Conservation (phyloP, 441 rosid genomes). For the California macrophylla region DNA sequence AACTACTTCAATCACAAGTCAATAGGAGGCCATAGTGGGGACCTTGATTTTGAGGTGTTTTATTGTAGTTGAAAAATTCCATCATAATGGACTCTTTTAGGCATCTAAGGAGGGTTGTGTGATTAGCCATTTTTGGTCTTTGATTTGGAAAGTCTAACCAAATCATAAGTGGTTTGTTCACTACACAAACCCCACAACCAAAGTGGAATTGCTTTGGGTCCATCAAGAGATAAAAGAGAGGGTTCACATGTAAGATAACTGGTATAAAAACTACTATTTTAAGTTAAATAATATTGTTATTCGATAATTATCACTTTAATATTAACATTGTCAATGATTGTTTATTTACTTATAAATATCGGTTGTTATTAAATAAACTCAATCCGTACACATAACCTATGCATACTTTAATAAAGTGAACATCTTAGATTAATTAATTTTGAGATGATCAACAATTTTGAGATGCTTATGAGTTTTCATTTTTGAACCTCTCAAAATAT, state of each 20-base stretch:
- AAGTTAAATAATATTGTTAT: not conserved
- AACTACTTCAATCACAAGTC: conserved; percentile 17
- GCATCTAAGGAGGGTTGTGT: conserved; percentile 15
- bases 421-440: too few species aligned
- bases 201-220: not conserved
- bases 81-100: conserved; percentile 14
- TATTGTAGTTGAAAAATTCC: conserved; percentile 23
- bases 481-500: too few species aligned
- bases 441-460: too few species aligned
- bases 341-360: too few species aligned
- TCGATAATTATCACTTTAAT: too few species aligned
- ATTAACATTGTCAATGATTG: too few species aligned
- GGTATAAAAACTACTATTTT: too few species aligned
- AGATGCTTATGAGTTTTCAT: too few species aligned
- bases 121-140: conserved; percentile 24
- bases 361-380: too few species aligned
- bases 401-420: too few species aligned
- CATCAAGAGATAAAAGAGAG: not conserved
- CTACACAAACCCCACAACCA: conserved; percentile 9
- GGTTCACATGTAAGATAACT: not conserved
- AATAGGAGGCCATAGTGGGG: not conserved
- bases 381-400: too few species aligned
- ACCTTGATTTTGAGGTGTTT: conserved; percentile 17
- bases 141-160: conserved; percentile 26
- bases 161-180: conserved; percentile 9